These are phyloP conservation scores for Ogataea saltuana DNA, from an alignment of 805 yeast species.

Conservation along the genomic window DNA sequence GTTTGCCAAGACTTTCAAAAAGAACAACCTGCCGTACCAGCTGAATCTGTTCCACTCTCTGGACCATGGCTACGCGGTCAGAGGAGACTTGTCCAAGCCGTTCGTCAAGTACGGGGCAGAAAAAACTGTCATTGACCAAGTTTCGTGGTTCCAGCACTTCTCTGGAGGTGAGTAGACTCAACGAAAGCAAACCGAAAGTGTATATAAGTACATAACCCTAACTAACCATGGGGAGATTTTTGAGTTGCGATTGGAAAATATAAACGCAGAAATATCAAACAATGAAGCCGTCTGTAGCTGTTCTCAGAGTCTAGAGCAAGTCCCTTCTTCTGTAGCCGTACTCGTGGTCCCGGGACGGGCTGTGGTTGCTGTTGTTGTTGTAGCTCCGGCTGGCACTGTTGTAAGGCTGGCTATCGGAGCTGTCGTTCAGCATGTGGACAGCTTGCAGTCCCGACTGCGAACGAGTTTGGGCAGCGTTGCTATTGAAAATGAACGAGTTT, in stretches of 20 bases:
- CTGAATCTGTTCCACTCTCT: slow-evolving; percentile 59
- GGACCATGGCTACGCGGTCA: slow-evolving; percentile 71
- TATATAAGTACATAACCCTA: slow-evolving; percentile 5
- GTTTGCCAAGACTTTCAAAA: slow-evolving; percentile 54
- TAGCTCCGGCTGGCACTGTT: neutral
- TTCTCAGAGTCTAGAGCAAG: slow-evolving; percentile 9
- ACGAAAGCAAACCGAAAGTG: slow-evolving; percentile 1
- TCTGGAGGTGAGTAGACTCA: neutral
- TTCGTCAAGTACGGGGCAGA: slow-evolving; percentile 59
- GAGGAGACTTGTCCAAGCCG: slow-evolving; percentile 61
- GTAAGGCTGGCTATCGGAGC: slow-evolving; percentile 2
- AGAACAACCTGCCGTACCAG: slow-evolving; percentile 55
- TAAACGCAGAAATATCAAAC: neutral
- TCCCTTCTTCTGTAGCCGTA: slow-evolving; percentile 22
- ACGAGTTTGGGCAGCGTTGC: slow-evolving; percentile 14
- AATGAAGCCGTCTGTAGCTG: neutral
- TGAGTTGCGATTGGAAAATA: neutral
- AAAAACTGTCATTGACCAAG: slow-evolving; percentile 52
- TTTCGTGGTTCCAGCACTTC: slow-evolving; percentile 23
- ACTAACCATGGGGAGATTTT: neutral
- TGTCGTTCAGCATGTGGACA: slow-evolving; percentile 11
- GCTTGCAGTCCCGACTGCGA: slow-evolving; percentile 10
- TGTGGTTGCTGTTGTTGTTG: slow-evolving; percentile 1
- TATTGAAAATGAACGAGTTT: slow-evolving; percentile 22
- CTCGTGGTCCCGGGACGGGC: neutral